Evolutionary conservation across 345 rosid genomes (phyloP).

Genomic region (Camelina neglecta): DNA sequence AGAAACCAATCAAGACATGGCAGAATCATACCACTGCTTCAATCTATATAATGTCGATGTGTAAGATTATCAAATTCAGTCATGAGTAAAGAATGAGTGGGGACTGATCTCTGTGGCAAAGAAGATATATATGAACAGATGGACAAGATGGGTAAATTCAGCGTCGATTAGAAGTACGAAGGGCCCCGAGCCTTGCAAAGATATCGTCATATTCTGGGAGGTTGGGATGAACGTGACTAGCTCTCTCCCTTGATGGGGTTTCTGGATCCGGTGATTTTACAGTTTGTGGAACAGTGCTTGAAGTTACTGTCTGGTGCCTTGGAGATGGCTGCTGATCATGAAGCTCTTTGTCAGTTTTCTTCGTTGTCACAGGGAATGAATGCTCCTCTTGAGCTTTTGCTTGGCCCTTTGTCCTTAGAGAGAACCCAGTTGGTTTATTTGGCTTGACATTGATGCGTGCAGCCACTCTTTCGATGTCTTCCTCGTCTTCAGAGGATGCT

Average conservation of each 20-base stretch:
- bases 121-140: slow-evolving; percentile 30
- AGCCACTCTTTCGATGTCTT: slow-evolving; percentile 42
- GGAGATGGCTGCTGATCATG: slow-evolving; percentile 43
- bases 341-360: slow-evolving; percentile 39
- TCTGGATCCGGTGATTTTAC: slow-evolving; percentile 43
- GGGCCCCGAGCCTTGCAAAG: slow-evolving; percentile 60
- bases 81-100: slow-evolving; percentile 23
- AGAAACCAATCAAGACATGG: slow-evolving; percentile 7
- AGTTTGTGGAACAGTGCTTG: slow-evolving; percentile 20
- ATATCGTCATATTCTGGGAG: slow-evolving; percentile 81
- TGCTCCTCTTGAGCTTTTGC: slow-evolving; percentile 36
- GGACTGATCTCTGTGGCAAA: slow-evolving; percentile 28
- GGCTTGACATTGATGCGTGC: slow-evolving; percentile 35
- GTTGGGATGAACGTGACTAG: slow-evolving; percentile 87
- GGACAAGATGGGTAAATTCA: slow-evolving; percentile 16
- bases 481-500: slow-evolving; percentile 45
- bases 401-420: slow-evolving; percentile 40
- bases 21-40: slow-evolving; percentile 30
- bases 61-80: slow-evolving; percentile 26
- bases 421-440: slow-evolving; percentile 22
- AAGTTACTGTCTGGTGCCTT: slow-evolving; percentile 26
- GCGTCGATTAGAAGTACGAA: slow-evolving; percentile 45
- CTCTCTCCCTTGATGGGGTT: slow-evolving; percentile 47
- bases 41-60: slow-evolving; percentile 16
- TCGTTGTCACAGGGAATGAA: slow-evolving; percentile 25